Evolutionary conservation across 177 flowering plant genomes (phyloP).

Genomic region (Telopea speciosissima): DNA sequence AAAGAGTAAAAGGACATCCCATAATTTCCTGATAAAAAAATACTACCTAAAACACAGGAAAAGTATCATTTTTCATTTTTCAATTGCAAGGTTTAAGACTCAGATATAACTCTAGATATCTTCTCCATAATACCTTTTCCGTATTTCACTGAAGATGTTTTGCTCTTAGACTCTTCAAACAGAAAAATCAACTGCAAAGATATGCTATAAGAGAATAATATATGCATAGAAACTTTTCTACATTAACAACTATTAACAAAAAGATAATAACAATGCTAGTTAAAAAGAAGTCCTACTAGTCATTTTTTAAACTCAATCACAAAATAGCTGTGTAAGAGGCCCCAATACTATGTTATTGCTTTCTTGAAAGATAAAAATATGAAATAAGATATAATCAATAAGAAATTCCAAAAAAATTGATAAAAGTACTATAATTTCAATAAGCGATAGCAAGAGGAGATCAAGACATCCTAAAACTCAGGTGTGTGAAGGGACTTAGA

Average conservation of each 20-base stretch:
- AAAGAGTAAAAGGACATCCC: neutral
- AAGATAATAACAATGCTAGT: neutral
- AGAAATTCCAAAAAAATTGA: no score
- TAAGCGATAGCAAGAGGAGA: no score
- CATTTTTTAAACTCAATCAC: neutral
- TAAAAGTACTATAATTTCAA: no score
- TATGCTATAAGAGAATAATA: no score
- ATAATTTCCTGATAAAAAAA: neutral
- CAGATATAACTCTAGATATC: neutral
- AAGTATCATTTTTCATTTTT: no score
- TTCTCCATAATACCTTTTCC: neutral
- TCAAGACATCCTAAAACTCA: no score
- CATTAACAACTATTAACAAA: neutral
- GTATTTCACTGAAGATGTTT: neutral
- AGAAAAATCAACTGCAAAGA: neutral
- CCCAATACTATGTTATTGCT: neutral
- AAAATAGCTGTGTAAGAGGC: neutral
- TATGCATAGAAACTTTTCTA: neutral
- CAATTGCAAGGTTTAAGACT: neutral
- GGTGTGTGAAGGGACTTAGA: no score
- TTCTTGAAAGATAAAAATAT: no score
- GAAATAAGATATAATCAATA: no score
- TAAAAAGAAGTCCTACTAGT: neutral
- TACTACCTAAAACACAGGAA: no score
- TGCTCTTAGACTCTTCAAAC: neutral